These are phyloP conservation scores for Lachancea nothofagi DNA, from an alignment of 805 yeast genomes.

Conservation along the genomic window DNA sequence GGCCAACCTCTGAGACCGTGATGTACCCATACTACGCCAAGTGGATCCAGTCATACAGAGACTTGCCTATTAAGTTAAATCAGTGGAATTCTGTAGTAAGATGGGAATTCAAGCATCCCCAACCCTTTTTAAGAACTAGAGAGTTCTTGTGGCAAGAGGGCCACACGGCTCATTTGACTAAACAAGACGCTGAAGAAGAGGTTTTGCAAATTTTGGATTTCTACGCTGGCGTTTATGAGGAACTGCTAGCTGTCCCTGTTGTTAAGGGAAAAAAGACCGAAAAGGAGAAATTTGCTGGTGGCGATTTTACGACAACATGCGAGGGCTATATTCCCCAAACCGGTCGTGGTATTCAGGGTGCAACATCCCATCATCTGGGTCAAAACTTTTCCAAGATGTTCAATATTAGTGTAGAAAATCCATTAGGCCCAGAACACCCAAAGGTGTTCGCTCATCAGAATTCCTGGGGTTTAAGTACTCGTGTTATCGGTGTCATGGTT, in stretches of 20 bases:
- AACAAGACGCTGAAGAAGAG: slow-evolving; percentile 75
- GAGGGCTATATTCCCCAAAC: slow-evolving; percentile 98
- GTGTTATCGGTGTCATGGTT: slow-evolving; percentile 98
- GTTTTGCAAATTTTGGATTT: slow-evolving; percentile 80
- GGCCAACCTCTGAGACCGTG: slow-evolving; percentile 99
- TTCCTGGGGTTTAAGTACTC: slow-evolving; percentile 98
- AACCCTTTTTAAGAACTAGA: slow-evolving; percentile 97
- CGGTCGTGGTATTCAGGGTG: slow-evolving; percentile 99
- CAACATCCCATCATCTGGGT: slow-evolving; percentile 95
- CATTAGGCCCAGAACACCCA: slow-evolving; percentile 83
- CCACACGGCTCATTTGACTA: slow-evolving; percentile 91
- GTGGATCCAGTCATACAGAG: slow-evolving; percentile 98
- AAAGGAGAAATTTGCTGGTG: slow-evolving; percentile 98
- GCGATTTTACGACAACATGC: slow-evolving; percentile 87
- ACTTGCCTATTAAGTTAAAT: slow-evolving; percentile 89
- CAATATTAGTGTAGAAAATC: slow-evolving; percentile 91
- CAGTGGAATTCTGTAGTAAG: slow-evolving; percentile 99
- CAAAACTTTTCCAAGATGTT: slow-evolving; percentile 99
- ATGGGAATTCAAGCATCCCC: slow-evolving; percentile 99
- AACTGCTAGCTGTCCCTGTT: slow-evolving; percentile 95
- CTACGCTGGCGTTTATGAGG: slow-evolving; percentile 81
- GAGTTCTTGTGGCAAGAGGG: slow-evolving; percentile 99
- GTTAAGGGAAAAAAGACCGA: slow-evolving; percentile 93
- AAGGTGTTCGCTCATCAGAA: slow-evolving; percentile 89
- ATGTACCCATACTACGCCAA: slow-evolving; percentile 99